Conservation (phyloP, 805 yeast genomes). For the Yarrowia sp. region DNA sequence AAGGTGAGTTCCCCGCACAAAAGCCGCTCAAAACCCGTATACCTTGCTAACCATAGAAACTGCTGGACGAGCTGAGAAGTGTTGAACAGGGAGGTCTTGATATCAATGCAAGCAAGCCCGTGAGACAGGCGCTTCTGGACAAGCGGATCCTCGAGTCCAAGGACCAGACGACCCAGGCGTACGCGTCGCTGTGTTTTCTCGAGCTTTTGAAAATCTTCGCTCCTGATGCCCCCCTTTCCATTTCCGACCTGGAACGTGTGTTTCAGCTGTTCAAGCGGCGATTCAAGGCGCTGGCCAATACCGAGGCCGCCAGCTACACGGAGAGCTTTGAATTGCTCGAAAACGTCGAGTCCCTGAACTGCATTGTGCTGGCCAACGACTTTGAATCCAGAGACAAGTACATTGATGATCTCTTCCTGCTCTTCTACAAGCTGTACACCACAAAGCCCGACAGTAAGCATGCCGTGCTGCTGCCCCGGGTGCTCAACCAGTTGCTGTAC, state of each 20-base stretch:
- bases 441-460: constrained; percentile 59
- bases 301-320: constrained; percentile 64
- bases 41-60: constrained; percentile 47
- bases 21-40: no score
- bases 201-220: constrained; percentile 81
- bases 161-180: constrained; percentile 73
- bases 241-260: constrained; percentile 61
- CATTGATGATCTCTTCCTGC: constrained; percentile 62
- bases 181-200: constrained; percentile 72
- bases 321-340: constrained; percentile 72
- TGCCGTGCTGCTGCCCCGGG: constrained; percentile 69
- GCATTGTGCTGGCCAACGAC: constrained; percentile 76
- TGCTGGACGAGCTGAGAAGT: constrained; percentile 68
- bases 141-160: constrained; percentile 65
- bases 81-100: constrained; percentile 68
- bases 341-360: constrained; percentile 74
- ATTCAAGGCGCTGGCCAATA: constrained; percentile 58
- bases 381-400: constrained; percentile 66
- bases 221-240: constrained; percentile 88
- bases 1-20: constrained; percentile 11
- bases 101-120: constrained; percentile 53
- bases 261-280: constrained; percentile 72
- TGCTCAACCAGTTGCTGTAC: constrained; percentile 70
- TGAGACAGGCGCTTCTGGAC: constrained; percentile 62
- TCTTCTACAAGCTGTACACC: constrained; percentile 63